Conservation (phyloP, 768 basidiomycete species). For the Hortiboletus campestris region DNA sequence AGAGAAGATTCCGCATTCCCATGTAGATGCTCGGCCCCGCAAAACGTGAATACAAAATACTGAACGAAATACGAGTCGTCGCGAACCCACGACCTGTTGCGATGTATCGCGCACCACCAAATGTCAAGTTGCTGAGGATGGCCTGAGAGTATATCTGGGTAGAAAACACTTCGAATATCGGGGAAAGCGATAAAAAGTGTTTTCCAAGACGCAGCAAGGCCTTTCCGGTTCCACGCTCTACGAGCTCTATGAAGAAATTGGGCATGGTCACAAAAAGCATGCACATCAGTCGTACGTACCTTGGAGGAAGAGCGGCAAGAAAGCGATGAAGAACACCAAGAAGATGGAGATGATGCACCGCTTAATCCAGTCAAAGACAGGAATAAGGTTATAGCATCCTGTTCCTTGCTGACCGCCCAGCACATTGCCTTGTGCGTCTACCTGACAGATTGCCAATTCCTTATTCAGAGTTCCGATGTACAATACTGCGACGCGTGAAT, state of each 20-base stretch:
- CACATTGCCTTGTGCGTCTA: slow-evolving; percentile 77
- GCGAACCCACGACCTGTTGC: slow-evolving; percentile 99
- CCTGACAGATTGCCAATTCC: slow-evolving; percentile 82
- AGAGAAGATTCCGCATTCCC: slow-evolving; percentile 90
- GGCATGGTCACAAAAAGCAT: neutral
- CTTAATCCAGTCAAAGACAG: slow-evolving; percentile 97
- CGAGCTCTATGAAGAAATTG: slow-evolving; percentile 60
- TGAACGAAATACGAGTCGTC: slow-evolving; percentile 93
- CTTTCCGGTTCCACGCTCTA: slow-evolving; percentile 94
- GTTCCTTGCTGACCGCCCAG: slow-evolving; percentile 77
- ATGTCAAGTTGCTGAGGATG: slow-evolving; percentile 93
- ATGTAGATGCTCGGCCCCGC: slow-evolving; percentile 99
- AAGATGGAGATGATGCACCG: slow-evolving; percentile 97
- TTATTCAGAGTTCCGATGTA: slow-evolving; percentile 97
- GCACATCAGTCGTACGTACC: slow-evolving; percentile 45
- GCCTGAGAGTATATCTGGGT: slow-evolving; percentile 98
- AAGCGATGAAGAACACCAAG: slow-evolving; percentile 98
- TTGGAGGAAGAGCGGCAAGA: slow-evolving; percentile 94
- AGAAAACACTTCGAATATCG: slow-evolving; percentile 98
- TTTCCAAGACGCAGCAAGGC: slow-evolving; percentile 92
- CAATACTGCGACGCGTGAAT: slow-evolving; percentile 52
- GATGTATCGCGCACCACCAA: slow-evolving; percentile 98
- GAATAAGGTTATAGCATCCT: slow-evolving; percentile 88
- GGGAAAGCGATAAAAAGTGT: slow-evolving; percentile 95
- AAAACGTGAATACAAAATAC: slow-evolving; percentile 96